Base-by-base conservation (phyloP, 768 basidiomycete species). In the Mycena pura region DNA sequence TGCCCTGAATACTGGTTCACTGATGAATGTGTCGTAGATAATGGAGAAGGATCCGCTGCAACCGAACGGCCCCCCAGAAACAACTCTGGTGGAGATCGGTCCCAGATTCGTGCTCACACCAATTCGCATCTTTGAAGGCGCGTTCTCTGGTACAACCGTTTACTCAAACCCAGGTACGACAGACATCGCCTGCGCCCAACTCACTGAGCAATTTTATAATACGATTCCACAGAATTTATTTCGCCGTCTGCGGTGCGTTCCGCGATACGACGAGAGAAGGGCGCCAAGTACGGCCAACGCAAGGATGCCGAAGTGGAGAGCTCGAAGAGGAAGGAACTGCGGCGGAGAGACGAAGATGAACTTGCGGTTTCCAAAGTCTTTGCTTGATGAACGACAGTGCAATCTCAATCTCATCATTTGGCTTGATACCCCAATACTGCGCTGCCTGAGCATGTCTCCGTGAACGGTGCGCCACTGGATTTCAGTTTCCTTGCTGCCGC, bases 121-220 rank as follows among this genome's bases (percentile, higher is more conserved):
- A 10, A 98, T 99, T 68, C 88, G 95, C 54, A 96, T 99, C 60
- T 99, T 99, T 71, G 97, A 99, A 74, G 97, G 97, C 10, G 94
- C 95, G 3, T 99, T 99, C 78, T 85, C 88, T 60, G 97, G 97
- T 21, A 93, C 93, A 13, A 96, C 95, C 2, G 90, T 99, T 22
- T 99, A 89, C 74, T 95, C 95, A 25, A 99, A 99, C 78, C 91
- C 93, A 73, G 94, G 94, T 94, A 68, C 62, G 84, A 74, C 53
- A 24, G 31, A 45, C 31, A 38, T 46, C n/a, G n/a, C n/a, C n/a
- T n/a, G n/a, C n/a, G n/a, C n/a, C n/a, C n/a, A n/a, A n/a, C n/a
- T n/a, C n/a, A 29, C 39, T 65, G 66, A 67, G 1, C 5, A 31
- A 17, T 19, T 7, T 13, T n/a, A 13, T 27, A 44, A 32, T 53